Base-by-base conservation (phyloP, 2,329 filamentous ascomycete genomes). In the Calonectria ilicicola region DNA sequence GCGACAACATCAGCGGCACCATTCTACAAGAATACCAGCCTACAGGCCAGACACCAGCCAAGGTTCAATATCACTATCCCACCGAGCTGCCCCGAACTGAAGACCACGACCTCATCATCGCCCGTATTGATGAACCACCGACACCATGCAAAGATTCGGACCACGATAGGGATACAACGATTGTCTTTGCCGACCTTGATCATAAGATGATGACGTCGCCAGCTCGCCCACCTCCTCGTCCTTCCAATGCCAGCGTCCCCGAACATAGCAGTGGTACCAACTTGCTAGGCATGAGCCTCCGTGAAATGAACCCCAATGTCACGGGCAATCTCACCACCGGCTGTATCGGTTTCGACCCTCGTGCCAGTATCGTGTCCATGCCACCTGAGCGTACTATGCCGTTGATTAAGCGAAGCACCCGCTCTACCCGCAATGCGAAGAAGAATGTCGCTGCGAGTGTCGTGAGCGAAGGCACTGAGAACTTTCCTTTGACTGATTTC, bases 31-130 rank as follows among this genome's bases (percentile, higher is more conserved):
- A 98, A 81, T 98, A 98, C 82, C 87, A 91, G 44, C 91, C 94
- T 0, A 98, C 97, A 0, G 96, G 97, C 65, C 89, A 93, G 58
- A 98, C 97, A 1, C 97, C 97, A 0, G 91, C 94, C 80, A 97
- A 96, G 84, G 86, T 89, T 35, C 88, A 91, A 65, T 99, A 98
- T 83, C 88, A 91, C n/a, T 98, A 95, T 80, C 94, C 95, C 0
- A 93, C 90, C 1, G 87, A 89, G 2, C 88, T 99, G 1, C 97
- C 97, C 4, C 91, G 92, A 29, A 98, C 97, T 0, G 84, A 85
- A 29, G 75, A 87, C 0, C 87, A 87, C 74, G 86, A 87, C 1
- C 76, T 82, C 17, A 83, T 90, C 21, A 81, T 89, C 42, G 84
- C 85, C 19, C 83, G 82, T 51, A 79, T 87, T 63, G 82, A 85